Base-by-base conservation (phyloP, 306 rosid genomes). In the Luffa acutangula region DNA sequence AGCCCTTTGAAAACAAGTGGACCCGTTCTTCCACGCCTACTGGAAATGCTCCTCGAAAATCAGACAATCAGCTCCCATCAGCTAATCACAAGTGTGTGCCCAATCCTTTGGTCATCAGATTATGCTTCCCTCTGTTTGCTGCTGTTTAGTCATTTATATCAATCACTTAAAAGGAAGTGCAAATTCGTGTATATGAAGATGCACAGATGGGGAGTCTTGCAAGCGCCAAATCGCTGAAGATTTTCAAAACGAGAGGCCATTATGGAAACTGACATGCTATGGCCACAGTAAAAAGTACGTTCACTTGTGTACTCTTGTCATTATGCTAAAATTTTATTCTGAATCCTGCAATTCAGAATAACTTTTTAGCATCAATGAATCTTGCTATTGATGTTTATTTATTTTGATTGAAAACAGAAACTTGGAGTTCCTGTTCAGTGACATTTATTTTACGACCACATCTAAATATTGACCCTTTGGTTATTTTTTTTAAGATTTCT, bases 261-360 rank as follows among this genome's bases (percentile, higher is more conserved):
- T 92, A 66, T 95, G 98, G 98, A 89, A 84, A 81, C 92, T 95
- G 78, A 91, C 97, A 2, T 92, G 97, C 91, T 95, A 92, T 15
- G 79, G 91, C 85, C 97, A 95, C 87, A 72, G 72, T 85, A 91
- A 74, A 89, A 84, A 89, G 98, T 91, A 90, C 51, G 80, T 80
- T 58, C 70, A 43, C 60, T 62, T 67, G 36, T 59, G 33, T 25
- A 12, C 39, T 71, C 13, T 70, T 70, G 14, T 73, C 59, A 73
- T 13, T 49, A 48, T 72, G 42, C 42, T 48, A 72, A 20, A 72
- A 73, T 13, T 48, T 69, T 73, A 12, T 73, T 73, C 20, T 73
- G 57, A 48, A 13, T 73, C 42, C 12, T 71, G 18, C 74, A 18
- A 4, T 41, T 9, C 48, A 39, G 73, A 66, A 37, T 39, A 37